A percentile compares a stretch with the other conserved stretches of the same genome.
Evolutionary conservation across 1,284 basidiomycete species (phyloP).

Genomic region (Heterobasidion occidentale): DNA sequence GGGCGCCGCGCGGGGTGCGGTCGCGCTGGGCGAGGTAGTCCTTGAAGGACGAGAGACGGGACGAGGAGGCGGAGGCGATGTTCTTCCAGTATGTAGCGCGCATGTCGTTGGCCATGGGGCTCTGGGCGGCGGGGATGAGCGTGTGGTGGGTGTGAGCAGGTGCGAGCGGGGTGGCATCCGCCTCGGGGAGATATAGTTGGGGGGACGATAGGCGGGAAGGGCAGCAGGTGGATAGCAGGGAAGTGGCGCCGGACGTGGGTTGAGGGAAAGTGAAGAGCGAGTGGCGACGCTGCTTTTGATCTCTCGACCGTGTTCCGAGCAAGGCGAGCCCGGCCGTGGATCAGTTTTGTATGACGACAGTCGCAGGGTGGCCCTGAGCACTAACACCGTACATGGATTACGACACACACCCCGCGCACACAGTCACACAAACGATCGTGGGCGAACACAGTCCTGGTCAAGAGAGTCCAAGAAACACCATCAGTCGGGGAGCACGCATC

Average conservation of each 20-base stretch:
- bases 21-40: constrained; percentile 33
- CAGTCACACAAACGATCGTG: too few relatives aligned
- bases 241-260: background rate
- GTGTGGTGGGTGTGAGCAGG: background rate
- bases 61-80: constrained; percentile 23
- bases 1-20: constrained; percentile 12
- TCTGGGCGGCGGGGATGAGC: background rate
- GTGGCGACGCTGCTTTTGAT: too few relatives aligned
- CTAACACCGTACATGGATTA: too few relatives aligned
- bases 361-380: too few relatives aligned
- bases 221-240: background rate
- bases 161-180: background rate
- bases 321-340: too few relatives aligned
- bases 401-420: too few relatives aligned
- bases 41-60: constrained; percentile 30
- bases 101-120: constrained; percentile 24
- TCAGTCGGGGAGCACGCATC: too few relatives aligned
- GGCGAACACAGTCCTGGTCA: too few relatives aligned
- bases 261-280: too few relatives aligned
- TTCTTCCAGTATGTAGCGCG: constrained; percentile 21
- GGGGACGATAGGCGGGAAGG: background rate
- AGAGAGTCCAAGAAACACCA: too few relatives aligned
- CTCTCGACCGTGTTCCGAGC: too few relatives aligned
- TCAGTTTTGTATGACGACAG: too few relatives aligned
- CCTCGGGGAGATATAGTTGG: background rate